A percentile compares a stretch with the other conserved stretches of the same genome.
Conservation (phyloP, 73 alveolate species). For the Durusdinium trenchii region DNA sequence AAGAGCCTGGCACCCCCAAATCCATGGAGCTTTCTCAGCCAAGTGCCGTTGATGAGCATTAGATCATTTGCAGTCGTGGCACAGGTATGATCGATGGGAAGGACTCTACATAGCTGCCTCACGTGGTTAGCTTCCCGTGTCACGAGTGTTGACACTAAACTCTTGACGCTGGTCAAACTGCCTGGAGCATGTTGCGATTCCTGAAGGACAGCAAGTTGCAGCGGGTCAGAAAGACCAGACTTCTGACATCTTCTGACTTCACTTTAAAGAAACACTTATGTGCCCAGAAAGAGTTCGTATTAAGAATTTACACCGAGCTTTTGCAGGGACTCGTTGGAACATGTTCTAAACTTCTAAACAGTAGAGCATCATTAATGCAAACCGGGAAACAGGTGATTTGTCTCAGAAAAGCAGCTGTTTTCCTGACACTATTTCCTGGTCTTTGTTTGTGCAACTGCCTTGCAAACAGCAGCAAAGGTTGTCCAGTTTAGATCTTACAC, state of each 20-base stretch:
- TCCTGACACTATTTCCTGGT: too few species aligned
- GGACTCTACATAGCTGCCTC: slow-evolving; percentile 58
- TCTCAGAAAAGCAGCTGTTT: too few species aligned
- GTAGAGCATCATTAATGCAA: too few species aligned
- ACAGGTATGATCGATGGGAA: slow-evolving; percentile 60
- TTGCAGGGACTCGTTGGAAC: too few species aligned
- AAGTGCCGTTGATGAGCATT: neutral
- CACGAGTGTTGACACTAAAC: neutral
- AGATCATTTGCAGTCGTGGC: neutral
- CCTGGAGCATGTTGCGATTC: slow-evolving; percentile 52
- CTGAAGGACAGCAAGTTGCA: too few species aligned
- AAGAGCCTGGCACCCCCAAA: neutral
- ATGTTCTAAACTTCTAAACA: too few species aligned
- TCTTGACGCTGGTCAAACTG: neutral
- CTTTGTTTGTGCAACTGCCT: too few species aligned
- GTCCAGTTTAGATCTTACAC: too few species aligned
- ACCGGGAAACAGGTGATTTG: too few species aligned
- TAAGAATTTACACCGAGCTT: too few species aligned
- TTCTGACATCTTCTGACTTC: neutral
- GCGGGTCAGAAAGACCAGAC: neutral
- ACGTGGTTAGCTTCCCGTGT: neutral
- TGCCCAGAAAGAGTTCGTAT: too few species aligned
- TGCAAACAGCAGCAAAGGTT: too few species aligned
- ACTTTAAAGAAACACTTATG: neutral
- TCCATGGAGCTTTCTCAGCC: neutral